Evolutionary conservation across 2,329 filamentous ascomycete species (phyloP).

Genomic region (Sporothrix curviconia): DNA sequence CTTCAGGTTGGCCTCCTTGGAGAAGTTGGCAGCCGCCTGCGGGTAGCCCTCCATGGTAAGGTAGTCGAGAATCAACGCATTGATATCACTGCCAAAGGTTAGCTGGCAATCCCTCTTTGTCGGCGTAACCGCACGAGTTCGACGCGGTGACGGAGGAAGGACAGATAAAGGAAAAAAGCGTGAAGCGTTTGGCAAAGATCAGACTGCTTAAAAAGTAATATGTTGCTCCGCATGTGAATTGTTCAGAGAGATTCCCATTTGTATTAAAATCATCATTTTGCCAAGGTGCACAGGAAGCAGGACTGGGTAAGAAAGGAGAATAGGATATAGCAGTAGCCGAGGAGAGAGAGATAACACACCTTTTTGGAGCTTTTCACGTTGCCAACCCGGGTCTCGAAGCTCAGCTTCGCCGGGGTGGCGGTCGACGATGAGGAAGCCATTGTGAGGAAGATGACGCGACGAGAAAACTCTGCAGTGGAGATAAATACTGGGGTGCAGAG

Average conservation of each 20-base stretch:
- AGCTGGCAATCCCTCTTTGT: too few species aligned
- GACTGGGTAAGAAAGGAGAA: slow-evolving; percentile 15
- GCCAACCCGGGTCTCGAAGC: slow-evolving; percentile 75
- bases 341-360: slow-evolving; percentile 44
- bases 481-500: neutral
- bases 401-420: slow-evolving; percentile 61
- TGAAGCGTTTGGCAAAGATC: slow-evolving; percentile 22
- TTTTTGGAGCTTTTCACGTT: slow-evolving; percentile 83
- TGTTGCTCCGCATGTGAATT: slow-evolving; percentile 74
- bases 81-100: slow-evolving; percentile 67
- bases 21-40: slow-evolving; percentile 86
- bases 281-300: slow-evolving; percentile 19
- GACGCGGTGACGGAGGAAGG: too few species aligned
- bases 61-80: slow-evolving; percentile 92
- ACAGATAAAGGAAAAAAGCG: slow-evolving; percentile 15
- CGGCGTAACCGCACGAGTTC: too few species aligned
- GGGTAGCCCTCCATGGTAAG: slow-evolving; percentile 93
- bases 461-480: neutral
- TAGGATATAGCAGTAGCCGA: neutral
- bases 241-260: slow-evolving; percentile 99
- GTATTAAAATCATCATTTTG: slow-evolving; percentile 74
- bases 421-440: slow-evolving; percentile 64
- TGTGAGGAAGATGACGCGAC: neutral
- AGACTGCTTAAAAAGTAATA: slow-evolving; percentile 51
- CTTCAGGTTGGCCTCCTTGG: slow-evolving; percentile 81